Evolutionary conservation across 2,329 filamentous ascomycete genomes (phyloP).

Genomic region (Alternaria sp.): DNA sequence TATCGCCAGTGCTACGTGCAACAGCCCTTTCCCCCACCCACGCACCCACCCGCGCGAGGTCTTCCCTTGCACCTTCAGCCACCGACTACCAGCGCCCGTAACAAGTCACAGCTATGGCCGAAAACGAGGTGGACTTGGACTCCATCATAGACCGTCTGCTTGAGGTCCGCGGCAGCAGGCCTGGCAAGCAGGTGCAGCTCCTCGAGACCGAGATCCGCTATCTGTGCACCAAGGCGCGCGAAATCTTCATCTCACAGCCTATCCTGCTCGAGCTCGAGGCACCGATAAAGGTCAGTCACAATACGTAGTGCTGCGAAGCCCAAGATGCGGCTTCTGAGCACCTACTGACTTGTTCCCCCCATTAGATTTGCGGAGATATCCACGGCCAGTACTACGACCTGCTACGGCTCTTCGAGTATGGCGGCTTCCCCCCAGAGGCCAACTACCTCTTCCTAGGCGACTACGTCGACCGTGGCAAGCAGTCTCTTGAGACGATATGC

Average conservation of each 20-base stretch:
- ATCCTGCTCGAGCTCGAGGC: constrained; percentile 97
- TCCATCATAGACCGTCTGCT: constrained; percentile 98
- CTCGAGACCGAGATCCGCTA: constrained; percentile 95
- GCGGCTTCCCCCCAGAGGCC: constrained; percentile 95
- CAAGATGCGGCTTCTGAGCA: constrained; percentile 9
- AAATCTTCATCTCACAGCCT: constrained; percentile 99
- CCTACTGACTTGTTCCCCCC: constrained; percentile 23
- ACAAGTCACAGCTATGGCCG: constrained; percentile 69
- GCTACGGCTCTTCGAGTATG: constrained; percentile 95
- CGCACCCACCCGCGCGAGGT: constrained; percentile 48
- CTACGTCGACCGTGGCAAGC: constrained; percentile 98
- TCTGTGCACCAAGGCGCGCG: constrained; percentile 96
- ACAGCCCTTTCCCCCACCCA: too few relatives aligned
- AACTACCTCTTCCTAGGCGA: constrained; percentile 99
- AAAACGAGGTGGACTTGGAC: constrained; percentile 96
- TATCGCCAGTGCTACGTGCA: constrained; percentile 37
- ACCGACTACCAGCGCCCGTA: constrained; percentile 37
- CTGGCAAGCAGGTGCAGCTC: constrained; percentile 97
- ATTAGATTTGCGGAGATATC: constrained; percentile 97
- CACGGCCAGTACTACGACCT: constrained; percentile 99
- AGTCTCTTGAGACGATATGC: constrained; percentile 98
- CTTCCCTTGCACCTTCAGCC: constrained; percentile 43
- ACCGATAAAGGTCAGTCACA: constrained; percentile 86
- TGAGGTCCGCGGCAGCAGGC: constrained; percentile 96
- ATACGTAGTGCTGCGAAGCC: constrained; percentile 10